Evolutionary conservation across 163 green algal species (phyloP).

Genomic region (Scenedesmus sp.): DNA sequence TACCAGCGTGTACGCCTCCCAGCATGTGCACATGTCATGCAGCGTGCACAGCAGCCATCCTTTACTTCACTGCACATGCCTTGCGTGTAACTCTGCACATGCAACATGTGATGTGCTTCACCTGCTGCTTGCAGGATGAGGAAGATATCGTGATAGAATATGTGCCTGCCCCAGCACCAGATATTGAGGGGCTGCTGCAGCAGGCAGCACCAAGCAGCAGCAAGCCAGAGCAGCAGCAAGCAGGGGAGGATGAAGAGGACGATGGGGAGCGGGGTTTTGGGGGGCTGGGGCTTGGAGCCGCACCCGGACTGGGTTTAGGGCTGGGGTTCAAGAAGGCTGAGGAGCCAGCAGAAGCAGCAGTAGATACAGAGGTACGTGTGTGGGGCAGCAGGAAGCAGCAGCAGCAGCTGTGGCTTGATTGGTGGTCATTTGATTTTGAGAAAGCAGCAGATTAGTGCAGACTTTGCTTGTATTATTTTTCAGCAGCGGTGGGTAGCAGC

Average conservation of each 20-base stretch:
- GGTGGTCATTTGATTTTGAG: too few relatives aligned
- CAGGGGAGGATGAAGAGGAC: slow-evolving; percentile 38
- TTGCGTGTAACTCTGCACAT: not conserved
- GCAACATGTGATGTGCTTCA: not conserved
- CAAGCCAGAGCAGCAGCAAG: not conserved
- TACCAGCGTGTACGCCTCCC: not conserved
- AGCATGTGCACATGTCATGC: not conserved
- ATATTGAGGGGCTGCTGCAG: slow-evolving; percentile 33
- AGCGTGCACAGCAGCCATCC: not conserved
- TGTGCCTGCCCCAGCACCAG: slow-evolving; percentile 42
- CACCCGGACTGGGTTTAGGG: slow-evolving; percentile 28
- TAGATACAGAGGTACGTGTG: slow-evolving; percentile 15
- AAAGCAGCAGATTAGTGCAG: not conserved
- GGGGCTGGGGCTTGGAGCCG: slow-evolving; percentile 42
- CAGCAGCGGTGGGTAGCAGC: not conserved
- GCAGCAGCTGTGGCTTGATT: not conserved
- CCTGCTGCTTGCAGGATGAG: slow-evolving; percentile 8
- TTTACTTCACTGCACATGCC: not conserved
- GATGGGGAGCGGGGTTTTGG: slow-evolving; percentile 50
- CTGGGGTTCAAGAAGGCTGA: slow-evolving; percentile 24
- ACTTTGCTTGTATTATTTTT: not conserved
- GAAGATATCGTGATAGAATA: slow-evolving; percentile 54
- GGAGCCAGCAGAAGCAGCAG: slow-evolving; percentile 21
- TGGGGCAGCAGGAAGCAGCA: not conserved
- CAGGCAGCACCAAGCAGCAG: not conserved